Evolutionary conservation across 73 alveolate species (phyloP).

Genomic region (Tetrahymena borealis): DNA sequence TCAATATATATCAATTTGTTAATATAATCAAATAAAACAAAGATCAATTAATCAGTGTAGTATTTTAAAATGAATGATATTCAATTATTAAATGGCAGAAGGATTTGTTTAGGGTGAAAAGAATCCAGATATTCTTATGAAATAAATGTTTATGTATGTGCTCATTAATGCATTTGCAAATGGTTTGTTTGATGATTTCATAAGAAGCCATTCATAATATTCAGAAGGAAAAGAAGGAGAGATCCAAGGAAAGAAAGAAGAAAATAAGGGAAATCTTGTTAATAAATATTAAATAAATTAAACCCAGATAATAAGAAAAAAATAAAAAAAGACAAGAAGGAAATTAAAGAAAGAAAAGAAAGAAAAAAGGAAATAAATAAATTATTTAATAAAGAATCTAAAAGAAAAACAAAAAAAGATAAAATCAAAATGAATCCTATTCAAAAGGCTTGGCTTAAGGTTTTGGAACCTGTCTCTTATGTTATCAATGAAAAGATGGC

Average conservation of each 20-base stretch:
- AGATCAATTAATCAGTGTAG: too few species aligned
- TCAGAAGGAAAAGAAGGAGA: background rate
- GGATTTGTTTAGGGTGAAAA: too few species aligned
- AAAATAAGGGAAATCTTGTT: background rate
- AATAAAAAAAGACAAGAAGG: background rate
- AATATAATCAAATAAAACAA: too few species aligned
- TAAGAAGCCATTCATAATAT: background rate
- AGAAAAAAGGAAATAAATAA: background rate
- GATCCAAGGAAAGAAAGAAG: background rate
- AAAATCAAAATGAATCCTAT: conserved; percentile 38
- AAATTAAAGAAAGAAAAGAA: background rate
- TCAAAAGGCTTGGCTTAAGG: conserved; percentile 41
- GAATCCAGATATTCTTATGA: too few species aligned
- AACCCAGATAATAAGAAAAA: background rate
- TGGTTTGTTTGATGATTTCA: too few species aligned
- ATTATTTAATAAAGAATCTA: background rate
- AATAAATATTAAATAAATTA: background rate
- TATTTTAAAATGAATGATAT: too few species aligned
- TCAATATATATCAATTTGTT: too few species aligned
- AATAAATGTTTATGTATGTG: too few species aligned
- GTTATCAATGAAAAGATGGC: conserved; percentile 38
- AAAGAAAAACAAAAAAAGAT: conserved; percentile 4
- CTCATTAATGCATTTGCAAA: too few species aligned
- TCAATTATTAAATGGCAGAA: too few species aligned
- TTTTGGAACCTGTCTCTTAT: conserved; percentile 14